Conservation (phyloP, 2,329 filamentous ascomycete species). For the Calonectria hongkongensis region DNA sequence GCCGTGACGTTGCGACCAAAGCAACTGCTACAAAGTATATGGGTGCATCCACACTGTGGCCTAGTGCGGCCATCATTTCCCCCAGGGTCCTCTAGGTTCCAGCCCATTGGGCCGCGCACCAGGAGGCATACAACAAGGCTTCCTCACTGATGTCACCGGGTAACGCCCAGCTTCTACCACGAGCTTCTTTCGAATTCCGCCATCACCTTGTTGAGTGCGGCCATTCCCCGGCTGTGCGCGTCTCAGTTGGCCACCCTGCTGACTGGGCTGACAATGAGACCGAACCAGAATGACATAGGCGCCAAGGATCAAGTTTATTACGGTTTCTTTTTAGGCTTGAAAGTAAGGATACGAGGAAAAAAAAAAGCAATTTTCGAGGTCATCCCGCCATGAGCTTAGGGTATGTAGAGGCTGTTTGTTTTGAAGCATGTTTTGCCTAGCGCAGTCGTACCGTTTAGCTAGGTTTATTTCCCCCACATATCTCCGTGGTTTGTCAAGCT, state of each 20-base stretch:
- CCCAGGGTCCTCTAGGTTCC: not conserved
- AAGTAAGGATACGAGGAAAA: not conserved
- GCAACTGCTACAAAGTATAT: too few relatives aligned
- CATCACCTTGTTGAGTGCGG: not conserved
- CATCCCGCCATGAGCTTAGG: not conserved
- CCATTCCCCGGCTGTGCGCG: too few relatives aligned
- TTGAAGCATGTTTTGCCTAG: not conserved
- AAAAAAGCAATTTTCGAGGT: not conserved
- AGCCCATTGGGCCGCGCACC: not conserved
- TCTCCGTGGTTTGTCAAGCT: not conserved
- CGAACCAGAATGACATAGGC: not conserved
- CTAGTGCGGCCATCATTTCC: not conserved
- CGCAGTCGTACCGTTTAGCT: not conserved
- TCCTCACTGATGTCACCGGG: not conserved
- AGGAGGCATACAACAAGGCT: not conserved
- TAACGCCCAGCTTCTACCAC: not conserved
- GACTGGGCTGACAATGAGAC: not conserved
- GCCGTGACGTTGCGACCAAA: too few relatives aligned
- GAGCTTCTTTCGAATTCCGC: not conserved
- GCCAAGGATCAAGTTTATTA: constrained; percentile 1
- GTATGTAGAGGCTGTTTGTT: constrained; percentile 5
- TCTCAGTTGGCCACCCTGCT: not conserved
- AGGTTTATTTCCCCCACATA: constrained; percentile 5
- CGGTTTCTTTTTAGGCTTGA: not conserved
- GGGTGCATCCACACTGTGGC: not conserved